Base-by-base conservation (phyloP, 805 yeast genomes). In the Starmerella asiatica region DNA sequence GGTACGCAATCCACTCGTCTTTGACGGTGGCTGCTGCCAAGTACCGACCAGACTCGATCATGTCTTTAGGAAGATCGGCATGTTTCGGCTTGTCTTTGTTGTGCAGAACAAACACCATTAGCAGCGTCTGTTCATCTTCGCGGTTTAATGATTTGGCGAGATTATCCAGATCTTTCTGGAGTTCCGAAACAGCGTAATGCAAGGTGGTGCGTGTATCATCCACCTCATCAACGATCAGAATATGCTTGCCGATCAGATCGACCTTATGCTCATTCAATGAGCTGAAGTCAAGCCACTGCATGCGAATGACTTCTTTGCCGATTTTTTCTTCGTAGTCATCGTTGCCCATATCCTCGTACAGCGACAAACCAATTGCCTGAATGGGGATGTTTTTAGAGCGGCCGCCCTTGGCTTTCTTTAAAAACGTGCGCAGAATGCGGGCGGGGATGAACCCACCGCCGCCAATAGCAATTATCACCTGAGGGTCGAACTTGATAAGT, bases 371-470 rank as follows among this genome's bases (percentile, higher is more conserved):
- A 51, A 88, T 83, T 35, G 98, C 96, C 75, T 86, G 88, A 55
- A 88, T 84, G 54, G 94, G 78, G 45, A 85, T 78, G 54, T 86
- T 88, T 40, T 39, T 40, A 44, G 77, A 67, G 44, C 93, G 93
- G 23, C 80, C 82, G 16, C 46, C 52, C 28, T 42, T 41, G 1
- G 50, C 45, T 26, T 39, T 27, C 61, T 86, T 88, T 51, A 88
- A 67, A 62, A 88, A 91, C 2, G 97, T 77, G 60, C 98, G 75
- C 58, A 88, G 70, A 63, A 91, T 91, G 60, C 98, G 75, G 7
- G 98, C 96, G 21, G 97, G 98, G 43, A 88, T 91, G 61, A 88
- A 83, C 2, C 97, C 98, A 58, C 98, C 94, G 53, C 94, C 94
- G 56, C 69, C 98, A 55, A 88, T 84, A 51, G 97, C 96, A 47